These are phyloP conservation scores for Imleria badia DNA, from an alignment of 768 basidiomycete genomes.

Conservation along the genomic window DNA sequence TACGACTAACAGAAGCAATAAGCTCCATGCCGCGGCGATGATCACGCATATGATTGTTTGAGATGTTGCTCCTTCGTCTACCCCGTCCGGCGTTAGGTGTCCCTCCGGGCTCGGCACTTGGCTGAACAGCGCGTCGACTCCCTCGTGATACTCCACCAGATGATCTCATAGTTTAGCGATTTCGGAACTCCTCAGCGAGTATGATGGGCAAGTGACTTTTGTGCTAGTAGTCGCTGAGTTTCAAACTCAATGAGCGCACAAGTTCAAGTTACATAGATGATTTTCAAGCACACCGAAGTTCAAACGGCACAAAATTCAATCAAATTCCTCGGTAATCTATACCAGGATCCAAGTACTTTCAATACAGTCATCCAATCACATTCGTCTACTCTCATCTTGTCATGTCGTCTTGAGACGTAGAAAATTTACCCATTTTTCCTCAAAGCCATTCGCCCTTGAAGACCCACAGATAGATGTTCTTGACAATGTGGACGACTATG, in stretches of 20 bases:
- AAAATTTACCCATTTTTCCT: background rate
- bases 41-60: constrained; percentile 3
- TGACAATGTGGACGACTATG: constrained; percentile 26
- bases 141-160: constrained; percentile 5
- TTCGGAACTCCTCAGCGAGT: no score
- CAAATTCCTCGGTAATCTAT: background rate
- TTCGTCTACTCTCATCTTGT: background rate
- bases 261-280: no score
- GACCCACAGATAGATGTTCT: constrained; percentile 24
- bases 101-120: background rate
- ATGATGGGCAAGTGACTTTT: no score
- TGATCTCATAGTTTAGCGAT: no score
- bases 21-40: constrained; percentile 60
- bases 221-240: no score
- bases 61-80: constrained; percentile 1
- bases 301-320: background rate
- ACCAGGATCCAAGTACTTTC: background rate
- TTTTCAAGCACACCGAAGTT: background rate
- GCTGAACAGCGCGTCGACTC: constrained; percentile 5
- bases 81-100: background rate
- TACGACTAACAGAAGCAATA: constrained; percentile 73
- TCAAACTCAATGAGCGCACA: no score
- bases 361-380: background rate
- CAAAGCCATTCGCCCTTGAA: constrained; percentile 34
- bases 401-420: background rate